Conservation (phyloP, 768 basidiomycete species). For the Leccinum uliginosum region DNA sequence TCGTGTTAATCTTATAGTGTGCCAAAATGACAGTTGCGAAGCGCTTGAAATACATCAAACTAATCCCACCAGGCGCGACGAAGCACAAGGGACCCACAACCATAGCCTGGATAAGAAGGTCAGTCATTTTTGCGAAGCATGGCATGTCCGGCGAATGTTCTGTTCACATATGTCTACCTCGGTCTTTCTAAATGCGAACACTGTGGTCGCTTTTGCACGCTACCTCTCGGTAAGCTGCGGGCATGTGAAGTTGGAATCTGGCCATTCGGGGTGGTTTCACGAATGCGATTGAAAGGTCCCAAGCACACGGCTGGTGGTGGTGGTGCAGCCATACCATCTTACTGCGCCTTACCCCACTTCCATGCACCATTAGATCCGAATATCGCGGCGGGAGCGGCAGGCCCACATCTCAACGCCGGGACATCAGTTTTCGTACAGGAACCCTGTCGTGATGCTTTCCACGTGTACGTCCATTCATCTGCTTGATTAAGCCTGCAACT, state of each 20-base stretch:
- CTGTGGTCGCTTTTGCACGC: conserved; percentile 56
- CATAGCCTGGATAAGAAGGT: conserved; percentile 42
- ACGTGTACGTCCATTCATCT: conserved; percentile 43
- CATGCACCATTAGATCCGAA: conserved; percentile 36
- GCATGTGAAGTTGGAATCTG: rapidly evolving
- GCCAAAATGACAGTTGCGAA: no score
- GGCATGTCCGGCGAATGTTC: conserved; percentile 27
- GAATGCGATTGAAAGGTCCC: conserved; percentile 33
- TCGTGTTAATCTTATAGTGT: no score
- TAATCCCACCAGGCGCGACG: no score
- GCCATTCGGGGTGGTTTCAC: background rate
- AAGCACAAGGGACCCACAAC: conserved; percentile 45
- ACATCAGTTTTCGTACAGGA: conserved; percentile 51
- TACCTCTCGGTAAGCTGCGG: conserved; percentile 45
- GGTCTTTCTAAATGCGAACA: conserved; percentile 38
- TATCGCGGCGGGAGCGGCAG: conserved; percentile 26
- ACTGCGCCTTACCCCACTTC: conserved; percentile 51
- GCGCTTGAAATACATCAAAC: no score
- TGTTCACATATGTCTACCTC: background rate
- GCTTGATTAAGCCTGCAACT: rapidly evolving
- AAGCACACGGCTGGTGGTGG: conserved; percentile 43
- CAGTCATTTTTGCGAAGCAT: conserved; percentile 53
- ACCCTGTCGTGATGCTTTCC: conserved; percentile 52
- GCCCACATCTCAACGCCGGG: conserved; percentile 54
- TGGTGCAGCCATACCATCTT: conserved; percentile 44